phyloP scores from a whole-genome alignment of 345 rosid species.

The Citrus maxima region DNA sequence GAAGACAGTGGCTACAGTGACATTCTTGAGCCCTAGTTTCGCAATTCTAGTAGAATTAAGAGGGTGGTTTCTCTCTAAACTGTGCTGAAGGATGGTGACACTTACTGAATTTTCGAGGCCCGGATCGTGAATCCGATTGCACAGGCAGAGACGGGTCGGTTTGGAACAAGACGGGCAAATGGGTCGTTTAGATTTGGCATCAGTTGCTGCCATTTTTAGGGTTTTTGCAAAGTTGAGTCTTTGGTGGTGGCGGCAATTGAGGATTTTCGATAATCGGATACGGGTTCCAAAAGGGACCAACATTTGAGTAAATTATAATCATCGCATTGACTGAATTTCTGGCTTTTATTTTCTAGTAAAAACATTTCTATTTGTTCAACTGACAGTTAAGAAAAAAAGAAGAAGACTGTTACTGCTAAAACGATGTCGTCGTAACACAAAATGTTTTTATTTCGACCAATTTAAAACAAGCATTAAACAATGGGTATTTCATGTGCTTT shows the following conservation, averaged over 20 bases:
- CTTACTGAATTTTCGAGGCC: constrained; percentile 58
- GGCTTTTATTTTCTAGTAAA: no score
- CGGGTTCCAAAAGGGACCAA: constrained; percentile 27
- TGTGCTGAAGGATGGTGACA: constrained; percentile 78
- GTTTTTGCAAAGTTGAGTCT: constrained; percentile 21
- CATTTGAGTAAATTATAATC: constrained; percentile 9
- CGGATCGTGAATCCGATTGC: constrained; percentile 46
- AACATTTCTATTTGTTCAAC: no score
- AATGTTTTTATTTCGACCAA: no score
- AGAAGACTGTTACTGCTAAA: no score
- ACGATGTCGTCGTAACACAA: no score
- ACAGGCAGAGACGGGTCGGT: constrained; percentile 64
- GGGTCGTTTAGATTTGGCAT: constrained; percentile 50
- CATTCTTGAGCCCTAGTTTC: constrained; percentile 65
- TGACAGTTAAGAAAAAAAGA: no score
- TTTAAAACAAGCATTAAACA: no score
- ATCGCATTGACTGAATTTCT: background rate
- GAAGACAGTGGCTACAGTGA: constrained; percentile 46
- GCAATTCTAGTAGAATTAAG: constrained; percentile 78
- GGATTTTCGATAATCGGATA: constrained; percentile 9
- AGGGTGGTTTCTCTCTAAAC: constrained; percentile 69
- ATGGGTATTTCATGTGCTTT: no score
- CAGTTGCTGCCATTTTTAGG: constrained; percentile 40
- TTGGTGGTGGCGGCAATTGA: background rate
- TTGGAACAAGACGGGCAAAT: constrained; percentile 67